phyloP scores from a whole-genome alignment of 2,329 filamentous ascomycete genomes.

The Phoma sp. region DNA sequence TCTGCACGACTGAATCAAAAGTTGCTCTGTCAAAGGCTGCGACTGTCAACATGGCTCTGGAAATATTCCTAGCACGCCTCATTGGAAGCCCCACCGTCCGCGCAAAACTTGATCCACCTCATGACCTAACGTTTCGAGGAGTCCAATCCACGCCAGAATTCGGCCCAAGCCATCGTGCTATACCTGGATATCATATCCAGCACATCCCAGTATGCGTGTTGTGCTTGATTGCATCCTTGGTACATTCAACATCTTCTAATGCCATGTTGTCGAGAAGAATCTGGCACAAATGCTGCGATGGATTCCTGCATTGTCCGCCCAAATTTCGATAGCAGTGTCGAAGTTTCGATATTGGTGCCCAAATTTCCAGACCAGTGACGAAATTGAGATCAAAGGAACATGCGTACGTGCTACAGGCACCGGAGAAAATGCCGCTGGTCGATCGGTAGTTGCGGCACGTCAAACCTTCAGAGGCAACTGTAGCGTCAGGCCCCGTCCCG shows the following conservation, averaged over 20 bases:
- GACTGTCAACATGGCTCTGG: too few species aligned
- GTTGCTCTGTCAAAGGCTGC: too few species aligned
- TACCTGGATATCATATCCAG: neutral
- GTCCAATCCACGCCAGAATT: neutral
- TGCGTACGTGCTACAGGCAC: too few species aligned
- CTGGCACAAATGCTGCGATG: neutral
- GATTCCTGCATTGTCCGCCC: too few species aligned
- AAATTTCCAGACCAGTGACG: too few species aligned
- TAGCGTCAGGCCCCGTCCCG: slow-evolving; percentile 3
- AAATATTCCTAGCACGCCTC: too few species aligned
- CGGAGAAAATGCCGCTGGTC: neutral
- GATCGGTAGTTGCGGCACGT: neutral
- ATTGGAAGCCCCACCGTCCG: neutral
- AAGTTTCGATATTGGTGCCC: too few species aligned
- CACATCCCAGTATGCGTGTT: slow-evolving; percentile 11
- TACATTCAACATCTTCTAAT: neutral
- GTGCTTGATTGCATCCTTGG: slow-evolving; percentile 1
- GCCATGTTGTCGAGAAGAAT: neutral
- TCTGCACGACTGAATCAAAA: too few species aligned
- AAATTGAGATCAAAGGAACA: too few species aligned
- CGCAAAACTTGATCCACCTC: slow-evolving; percentile 4
- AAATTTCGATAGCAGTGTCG: too few species aligned
- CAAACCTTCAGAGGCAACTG: neutral
- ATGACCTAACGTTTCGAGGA: slow-evolving; percentile 15
- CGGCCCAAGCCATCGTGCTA: neutral